Evolutionary conservation across 768 basidiomycete species (phyloP).

Genomic region (Daedaleopsis sinensis): DNA sequence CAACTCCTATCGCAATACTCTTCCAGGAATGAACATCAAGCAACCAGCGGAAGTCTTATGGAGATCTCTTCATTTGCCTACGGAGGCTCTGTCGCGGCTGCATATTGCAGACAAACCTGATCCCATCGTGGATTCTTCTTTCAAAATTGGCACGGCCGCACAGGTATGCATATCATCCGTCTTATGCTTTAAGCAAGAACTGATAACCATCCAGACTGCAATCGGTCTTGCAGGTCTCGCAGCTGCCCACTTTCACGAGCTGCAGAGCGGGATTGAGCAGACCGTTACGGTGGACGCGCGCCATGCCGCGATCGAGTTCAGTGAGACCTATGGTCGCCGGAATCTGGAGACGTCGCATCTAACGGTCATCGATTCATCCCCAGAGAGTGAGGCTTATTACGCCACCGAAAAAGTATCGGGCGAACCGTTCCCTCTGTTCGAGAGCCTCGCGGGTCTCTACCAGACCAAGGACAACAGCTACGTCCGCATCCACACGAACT

Average conservation of each 20-base stretch:
- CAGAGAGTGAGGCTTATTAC: constrained; percentile 57
- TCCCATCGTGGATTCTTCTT: constrained; percentile 52
- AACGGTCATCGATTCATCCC: neutral
- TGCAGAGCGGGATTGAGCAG: constrained; percentile 50
- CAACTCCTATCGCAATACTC: neutral
- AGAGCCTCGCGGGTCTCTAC: constrained; percentile 56
- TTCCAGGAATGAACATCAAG: constrained; percentile 1
- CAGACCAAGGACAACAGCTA: constrained; percentile 51
- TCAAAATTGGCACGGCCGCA: constrained; percentile 53
- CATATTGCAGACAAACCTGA: constrained; percentile 43
- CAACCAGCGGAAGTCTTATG: constrained; percentile 36
- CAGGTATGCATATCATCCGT: constrained; percentile 40
- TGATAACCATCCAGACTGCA: constrained; percentile 33
- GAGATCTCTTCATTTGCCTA: constrained; percentile 44
- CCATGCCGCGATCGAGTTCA: constrained; percentile 58
- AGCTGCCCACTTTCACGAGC: constrained; percentile 50
- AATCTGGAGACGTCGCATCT: neutral
- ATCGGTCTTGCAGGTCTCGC: constrained; percentile 57
- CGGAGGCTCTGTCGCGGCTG: constrained; percentile 39
- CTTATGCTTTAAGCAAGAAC: neutral
- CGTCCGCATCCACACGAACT: constrained; percentile 65
- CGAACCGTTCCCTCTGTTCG: constrained; percentile 38
- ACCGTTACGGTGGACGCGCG: constrained; percentile 55
- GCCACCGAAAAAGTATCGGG: constrained; percentile 41
- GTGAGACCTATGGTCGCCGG: constrained; percentile 32